Evolutionary conservation across 495 filamentous ascomycete species (phyloP).

Genomic region (Xylaria castorea): DNA sequence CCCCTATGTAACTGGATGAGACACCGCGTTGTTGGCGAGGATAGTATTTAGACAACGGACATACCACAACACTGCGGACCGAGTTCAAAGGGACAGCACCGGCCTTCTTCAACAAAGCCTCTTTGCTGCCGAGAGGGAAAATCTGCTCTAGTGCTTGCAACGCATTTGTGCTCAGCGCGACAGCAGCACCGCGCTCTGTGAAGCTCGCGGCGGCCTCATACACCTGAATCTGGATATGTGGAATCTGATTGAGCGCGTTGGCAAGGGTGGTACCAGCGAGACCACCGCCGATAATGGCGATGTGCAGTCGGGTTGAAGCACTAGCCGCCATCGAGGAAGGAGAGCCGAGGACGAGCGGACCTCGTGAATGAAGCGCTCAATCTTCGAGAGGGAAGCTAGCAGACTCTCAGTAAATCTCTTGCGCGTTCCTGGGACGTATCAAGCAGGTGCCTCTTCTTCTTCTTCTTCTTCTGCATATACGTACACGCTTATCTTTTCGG

Average conservation of each 20-base stretch:
- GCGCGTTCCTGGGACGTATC: no score
- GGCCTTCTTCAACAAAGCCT: not conserved
- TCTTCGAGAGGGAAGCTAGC: not conserved
- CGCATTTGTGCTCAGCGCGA: constrained; percentile 31
- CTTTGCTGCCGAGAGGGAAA: constrained; percentile 1
- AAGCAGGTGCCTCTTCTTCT: no score
- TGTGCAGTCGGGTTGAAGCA: not conserved
- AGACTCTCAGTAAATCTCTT: no score
- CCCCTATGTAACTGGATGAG: constrained; percentile 12
- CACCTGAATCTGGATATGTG: constrained; percentile 34
- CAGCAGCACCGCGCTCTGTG: constrained; percentile 36
- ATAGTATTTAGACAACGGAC: not conserved
- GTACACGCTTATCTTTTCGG: no score
- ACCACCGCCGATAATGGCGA: constrained; percentile 19
- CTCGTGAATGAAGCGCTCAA: not conserved
- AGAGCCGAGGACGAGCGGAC: not conserved
- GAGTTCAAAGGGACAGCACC: constrained; percentile 15
- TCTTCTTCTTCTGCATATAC: no score
- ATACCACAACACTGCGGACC: constrained; percentile 16
- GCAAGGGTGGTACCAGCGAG: constrained; percentile 20
- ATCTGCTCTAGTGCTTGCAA: constrained; percentile 17
- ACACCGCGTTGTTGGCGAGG: not conserved
- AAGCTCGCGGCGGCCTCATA: constrained; percentile 35
- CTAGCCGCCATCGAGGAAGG: not conserved
- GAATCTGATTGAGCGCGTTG: constrained; percentile 30